Conservation (phyloP, 164 flowering plant genomes). For the grape (Vitis vinifera) region DNA sequence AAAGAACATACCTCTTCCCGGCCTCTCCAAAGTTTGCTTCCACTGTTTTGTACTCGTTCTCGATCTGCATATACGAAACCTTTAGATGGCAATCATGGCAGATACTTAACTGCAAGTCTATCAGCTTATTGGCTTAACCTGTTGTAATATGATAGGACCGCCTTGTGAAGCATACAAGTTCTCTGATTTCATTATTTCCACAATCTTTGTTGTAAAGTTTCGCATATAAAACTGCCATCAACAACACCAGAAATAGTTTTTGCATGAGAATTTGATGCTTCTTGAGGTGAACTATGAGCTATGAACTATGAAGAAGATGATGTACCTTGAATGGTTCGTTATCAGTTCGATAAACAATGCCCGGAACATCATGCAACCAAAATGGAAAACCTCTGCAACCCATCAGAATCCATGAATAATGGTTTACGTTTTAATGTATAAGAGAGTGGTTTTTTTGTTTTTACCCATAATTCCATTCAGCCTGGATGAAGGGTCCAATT, state of each 20-base stretch:
- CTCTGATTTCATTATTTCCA: conserved; percentile 2
- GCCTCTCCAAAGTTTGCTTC: conserved; percentile 1
- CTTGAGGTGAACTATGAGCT: neutral
- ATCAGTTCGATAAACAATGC: conserved; percentile 2
- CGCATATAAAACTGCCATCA: conserved; percentile 4
- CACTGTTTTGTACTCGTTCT: conserved; percentile 9
- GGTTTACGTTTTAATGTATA: too few species aligned
- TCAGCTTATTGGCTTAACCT: neutral
- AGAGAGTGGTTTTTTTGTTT: neutral
- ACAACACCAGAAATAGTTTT: neutral
- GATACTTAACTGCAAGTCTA: neutral
- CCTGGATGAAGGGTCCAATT: conserved; percentile 27
- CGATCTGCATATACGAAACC: conserved; percentile 5
- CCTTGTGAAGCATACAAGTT: conserved; percentile 1
- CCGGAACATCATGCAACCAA: conserved; percentile 4
- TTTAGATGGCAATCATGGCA: too few species aligned
- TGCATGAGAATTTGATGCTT: neutral
- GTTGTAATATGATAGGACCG: conserved; percentile 3
- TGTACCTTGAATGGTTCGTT: conserved; percentile 6
- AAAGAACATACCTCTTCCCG: neutral
- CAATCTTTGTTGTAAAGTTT: conserved; percentile 1
- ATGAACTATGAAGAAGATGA: neutral
- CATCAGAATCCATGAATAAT: too few species aligned
- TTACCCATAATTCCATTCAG: conserved; percentile 32
- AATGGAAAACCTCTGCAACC: conserved; percentile 7